phyloP scores from a whole-genome alignment of 371 early-diverging fungal genomes.

The Mortierella sp. region DNA sequence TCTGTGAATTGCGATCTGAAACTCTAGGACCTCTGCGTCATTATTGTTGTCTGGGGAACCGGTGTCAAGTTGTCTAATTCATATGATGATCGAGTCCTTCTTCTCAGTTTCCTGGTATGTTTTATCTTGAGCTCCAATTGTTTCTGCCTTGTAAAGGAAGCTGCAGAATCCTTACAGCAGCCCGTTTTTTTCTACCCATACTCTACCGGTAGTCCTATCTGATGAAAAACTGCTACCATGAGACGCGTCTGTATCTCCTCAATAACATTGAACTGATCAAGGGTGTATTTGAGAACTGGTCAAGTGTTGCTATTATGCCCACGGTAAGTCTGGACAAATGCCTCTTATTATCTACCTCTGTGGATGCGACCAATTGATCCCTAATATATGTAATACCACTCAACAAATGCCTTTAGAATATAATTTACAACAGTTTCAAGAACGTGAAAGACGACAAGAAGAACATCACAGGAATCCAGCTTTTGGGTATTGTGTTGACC shows the following conservation, averaged over 20 bases:
- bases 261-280: conserved; percentile 68
- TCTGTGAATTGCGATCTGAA: background rate
- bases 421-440: conserved; percentile 57
- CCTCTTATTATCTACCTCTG: background rate
- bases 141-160: background rate
- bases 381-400: background rate
- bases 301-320: conserved; percentile 61
- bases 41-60: conserved; percentile 69
- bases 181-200: conserved; percentile 3
- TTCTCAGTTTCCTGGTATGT: conserved; percentile 57
- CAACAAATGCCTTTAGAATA: conserved; percentile 40
- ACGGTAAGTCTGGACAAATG: conserved; percentile 57
- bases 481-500: conserved; percentile 61
- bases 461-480: conserved; percentile 63
- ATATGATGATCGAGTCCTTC: conserved; percentile 54
- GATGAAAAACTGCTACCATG: conserved; percentile 60
- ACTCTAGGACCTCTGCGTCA: conserved; percentile 63
- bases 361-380: background rate
- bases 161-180: too few relatives aligned
- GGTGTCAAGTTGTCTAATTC: conserved; percentile 35
- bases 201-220: conserved; percentile 58
- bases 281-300: conserved; percentile 70
- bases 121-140: background rate
- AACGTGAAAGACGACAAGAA: conserved; percentile 41
- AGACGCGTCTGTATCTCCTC: conserved; percentile 53